These are phyloP conservation scores for Russula emetica DNA, from an alignment of 768 basidiomycete species.

Conservation along the genomic window DNA sequence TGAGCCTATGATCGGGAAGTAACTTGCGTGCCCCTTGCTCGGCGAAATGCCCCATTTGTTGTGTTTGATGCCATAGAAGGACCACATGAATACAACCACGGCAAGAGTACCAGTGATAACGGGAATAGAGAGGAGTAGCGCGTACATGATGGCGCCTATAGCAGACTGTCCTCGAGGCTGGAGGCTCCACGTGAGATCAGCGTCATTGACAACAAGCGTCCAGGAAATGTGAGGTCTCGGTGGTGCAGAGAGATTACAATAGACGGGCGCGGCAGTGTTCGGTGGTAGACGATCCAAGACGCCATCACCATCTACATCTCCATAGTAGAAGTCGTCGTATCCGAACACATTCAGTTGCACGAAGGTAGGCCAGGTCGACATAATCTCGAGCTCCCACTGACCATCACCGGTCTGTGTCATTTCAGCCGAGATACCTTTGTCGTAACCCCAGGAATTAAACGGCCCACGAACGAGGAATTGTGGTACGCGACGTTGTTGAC, in stretches of 20 bases:
- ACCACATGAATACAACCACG: conserved; percentile 87
- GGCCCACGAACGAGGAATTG: conserved; percentile 84
- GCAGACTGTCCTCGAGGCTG: conserved; percentile 77
- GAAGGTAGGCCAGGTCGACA: conserved; percentile 86
- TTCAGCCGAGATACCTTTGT: conserved; percentile 66
- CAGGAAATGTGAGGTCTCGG: conserved; percentile 85
- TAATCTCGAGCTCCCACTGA: conserved; percentile 83
- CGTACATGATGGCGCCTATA: conserved; percentile 85
- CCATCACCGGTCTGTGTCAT: conserved; percentile 64
- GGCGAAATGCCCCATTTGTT: conserved; percentile 86
- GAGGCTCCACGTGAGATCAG: conserved; percentile 69
- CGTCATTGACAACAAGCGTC: conserved; percentile 77
- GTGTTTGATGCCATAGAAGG: conserved; percentile 93
- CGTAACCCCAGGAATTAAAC: conserved; percentile 91
- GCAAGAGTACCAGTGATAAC: conserved; percentile 80
- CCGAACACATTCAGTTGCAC: conserved; percentile 89
- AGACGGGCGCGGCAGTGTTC: conserved; percentile 80
- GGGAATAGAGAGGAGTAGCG: conserved; percentile 74
- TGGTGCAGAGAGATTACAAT: conserved; percentile 86
- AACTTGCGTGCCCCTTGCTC: conserved; percentile 64
- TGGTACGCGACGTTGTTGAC: conserved; percentile 68
- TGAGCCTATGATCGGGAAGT: conserved; percentile 82
- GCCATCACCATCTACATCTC: conserved; percentile 83
- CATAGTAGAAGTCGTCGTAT: conserved; percentile 90
- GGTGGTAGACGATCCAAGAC: conserved; percentile 88